Evolutionary conservation across 108 stramenopile genomes (phyloP).

Genomic region (Poteriospumella lacustris): DNA sequence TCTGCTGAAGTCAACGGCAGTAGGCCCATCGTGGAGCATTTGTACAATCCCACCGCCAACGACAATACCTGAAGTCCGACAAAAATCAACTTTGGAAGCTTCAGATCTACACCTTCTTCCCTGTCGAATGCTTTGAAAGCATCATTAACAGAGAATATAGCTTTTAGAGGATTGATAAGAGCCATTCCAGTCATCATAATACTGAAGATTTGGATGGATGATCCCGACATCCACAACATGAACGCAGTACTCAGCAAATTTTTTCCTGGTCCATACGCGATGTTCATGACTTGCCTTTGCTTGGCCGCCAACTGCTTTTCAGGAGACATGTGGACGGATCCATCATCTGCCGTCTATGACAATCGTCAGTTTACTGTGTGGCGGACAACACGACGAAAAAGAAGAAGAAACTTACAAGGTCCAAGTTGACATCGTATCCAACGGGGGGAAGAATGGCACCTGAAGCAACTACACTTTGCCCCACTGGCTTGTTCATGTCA

Average conservation of each 20-base stretch:
- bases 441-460: too few relatives aligned
- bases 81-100: neutral
- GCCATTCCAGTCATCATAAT: conserved; percentile 37
- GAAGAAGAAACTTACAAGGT: too few relatives aligned
- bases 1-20: conserved; percentile 13
- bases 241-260: conserved; percentile 22
- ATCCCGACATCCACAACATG: conserved; percentile 39
- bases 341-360: neutral
- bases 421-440: too few relatives aligned
- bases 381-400: too few relatives aligned
- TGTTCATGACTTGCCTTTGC: neutral
- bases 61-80: neutral
- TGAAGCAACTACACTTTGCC: too few relatives aligned
- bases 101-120: neutral
- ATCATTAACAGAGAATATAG: conserved; percentile 10
- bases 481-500: too few relatives aligned
- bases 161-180: conserved; percentile 30
- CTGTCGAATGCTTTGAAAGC: neutral
- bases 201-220: conserved; percentile 28
- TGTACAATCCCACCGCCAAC: neutral
- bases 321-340: neutral
- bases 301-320: neutral
- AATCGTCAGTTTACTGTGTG: too few relatives aligned
- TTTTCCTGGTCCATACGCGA: neutral
- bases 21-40: conserved; percentile 6